phyloP scores from a whole-genome alignment of 371 early-diverging fungal species.

The Haplosporangium sp. region DNA sequence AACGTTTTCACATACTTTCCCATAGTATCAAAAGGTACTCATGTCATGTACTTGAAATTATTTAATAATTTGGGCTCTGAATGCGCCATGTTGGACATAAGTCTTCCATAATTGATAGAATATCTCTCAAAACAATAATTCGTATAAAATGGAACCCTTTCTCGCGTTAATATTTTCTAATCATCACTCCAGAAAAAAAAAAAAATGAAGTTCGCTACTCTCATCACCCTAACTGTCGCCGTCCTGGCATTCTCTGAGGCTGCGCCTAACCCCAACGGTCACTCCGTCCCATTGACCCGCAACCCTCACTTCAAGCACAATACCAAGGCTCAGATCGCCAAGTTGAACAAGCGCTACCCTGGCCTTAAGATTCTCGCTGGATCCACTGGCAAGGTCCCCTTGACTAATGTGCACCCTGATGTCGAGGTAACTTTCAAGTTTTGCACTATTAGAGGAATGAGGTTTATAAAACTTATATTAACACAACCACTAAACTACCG shows the following conservation, averaged over 20 bases:
- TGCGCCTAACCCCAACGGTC: conserved; percentile 21
- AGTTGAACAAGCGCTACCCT: conserved; percentile 34
- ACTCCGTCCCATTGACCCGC: conserved; percentile 28
- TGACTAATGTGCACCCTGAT: conserved; percentile 21
- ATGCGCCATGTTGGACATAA: too few species aligned
- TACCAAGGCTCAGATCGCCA: conserved; percentile 32
- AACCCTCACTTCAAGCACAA: conserved; percentile 31
- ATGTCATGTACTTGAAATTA: too few species aligned
- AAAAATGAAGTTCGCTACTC: conserved; percentile 33
- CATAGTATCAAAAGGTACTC: too few species aligned
- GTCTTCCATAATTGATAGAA: too few species aligned
- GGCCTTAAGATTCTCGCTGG: conserved; percentile 2
- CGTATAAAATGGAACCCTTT: too few species aligned
- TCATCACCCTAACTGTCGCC: conserved; percentile 31
- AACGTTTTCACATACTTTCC: too few species aligned
- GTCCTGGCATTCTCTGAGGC: conserved; percentile 33
- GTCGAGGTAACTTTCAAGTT: conserved; percentile 11
- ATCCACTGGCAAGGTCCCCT: conserved; percentile 19
- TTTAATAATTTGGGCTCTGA: too few species aligned
- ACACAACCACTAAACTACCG: too few species aligned
- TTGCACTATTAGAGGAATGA: not conserved
- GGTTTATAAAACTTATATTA: not conserved
- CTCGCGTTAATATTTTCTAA: too few species aligned
- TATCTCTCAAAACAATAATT: too few species aligned
- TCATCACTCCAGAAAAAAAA: too few species aligned